Evolutionary conservation across 2,329 filamentous ascomycete species (phyloP), one percentile per base, ranked within the genome.

Genomic region (Epichloe typhina): DNA sequence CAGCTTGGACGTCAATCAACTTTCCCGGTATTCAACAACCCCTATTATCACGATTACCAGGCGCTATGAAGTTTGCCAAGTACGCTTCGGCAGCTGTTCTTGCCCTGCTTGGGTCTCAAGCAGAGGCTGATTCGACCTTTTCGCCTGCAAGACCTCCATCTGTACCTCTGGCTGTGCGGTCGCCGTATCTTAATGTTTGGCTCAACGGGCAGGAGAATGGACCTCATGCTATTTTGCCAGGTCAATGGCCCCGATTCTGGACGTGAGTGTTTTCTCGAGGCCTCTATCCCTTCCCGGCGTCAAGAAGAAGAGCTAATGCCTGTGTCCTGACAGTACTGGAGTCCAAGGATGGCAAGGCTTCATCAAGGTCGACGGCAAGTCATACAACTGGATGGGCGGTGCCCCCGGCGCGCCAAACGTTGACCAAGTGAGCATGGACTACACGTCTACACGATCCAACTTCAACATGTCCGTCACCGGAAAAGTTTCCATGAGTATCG

Each of bases 181-280:
- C 81, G 9, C 86, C 86, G 0, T 91, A 90, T 57, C 66, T 90
- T 15, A 88, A 79, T 61, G 77, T 80, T 13, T 88, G 84, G 83
- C 71, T 84, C 41, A 67, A 76, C 52, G 80, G 81, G 1, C 76
- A 70, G 31, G 72, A 80, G 61, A 78, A 75, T 21, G 76, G 77
- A 9, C 79, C 83, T 17, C 17, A 17, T 17, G 83, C 82, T 1
- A 77, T 83, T 53, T 72, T 89, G 33, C 76, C 84, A 0, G 83
- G 84, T 2, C 66, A 80, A 60, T 89, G 83, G 83, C 77, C 83
- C 1, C 72, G 69, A 1, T 86, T 86, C 57, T 88, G 82, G 79
- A 72, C 72, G 83, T 83, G 65, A 65, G 76, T 71, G 4, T 26
- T 26, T 49, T 19, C 19, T 6, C 40, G 11, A 15, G n/a, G 38